These are phyloP conservation scores for Pseudogymnoascus sp. DNA, from an alignment of 2,329 filamentous ascomycete species.

Conservation along the genomic window DNA sequence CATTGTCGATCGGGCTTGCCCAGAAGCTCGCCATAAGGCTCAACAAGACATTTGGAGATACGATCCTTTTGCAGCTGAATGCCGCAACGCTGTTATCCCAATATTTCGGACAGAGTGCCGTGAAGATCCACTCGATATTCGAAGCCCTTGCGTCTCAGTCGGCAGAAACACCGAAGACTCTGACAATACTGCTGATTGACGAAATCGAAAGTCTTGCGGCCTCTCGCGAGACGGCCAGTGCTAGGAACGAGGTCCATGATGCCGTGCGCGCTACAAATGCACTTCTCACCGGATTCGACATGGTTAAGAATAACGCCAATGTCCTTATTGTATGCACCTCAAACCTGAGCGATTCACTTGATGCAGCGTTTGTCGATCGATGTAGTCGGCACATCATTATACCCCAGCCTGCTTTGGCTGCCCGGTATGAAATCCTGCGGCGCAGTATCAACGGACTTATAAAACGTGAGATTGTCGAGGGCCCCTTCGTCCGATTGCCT, in stretches of 20 bases:
- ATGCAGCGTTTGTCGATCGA: constrained; percentile 27
- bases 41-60: constrained; percentile 28
- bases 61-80: constrained; percentile 38
- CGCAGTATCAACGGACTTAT: constrained; percentile 21
- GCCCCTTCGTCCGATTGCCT: not conserved
- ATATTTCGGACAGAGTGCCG: constrained; percentile 41
- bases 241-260: constrained; percentile 24
- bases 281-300: constrained; percentile 27
- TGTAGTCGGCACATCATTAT: constrained; percentile 21
- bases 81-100: constrained; percentile 39
- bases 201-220: constrained; percentile 29
- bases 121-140: constrained; percentile 37
- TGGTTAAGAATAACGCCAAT: constrained; percentile 20
- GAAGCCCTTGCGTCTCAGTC: constrained; percentile 30
- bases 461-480: not conserved
- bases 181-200: constrained; percentile 29
- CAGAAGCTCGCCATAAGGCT: constrained; percentile 43
- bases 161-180: constrained; percentile 17
- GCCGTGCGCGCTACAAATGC: constrained; percentile 28
- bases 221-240: constrained; percentile 20
- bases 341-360: constrained; percentile 24
- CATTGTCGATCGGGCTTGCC: constrained; percentile 93
- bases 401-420: constrained; percentile 16
- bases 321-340: constrained; percentile 26
- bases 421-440: constrained; percentile 26